Evolutionary conservation across 805 yeast genomes (phyloP).

Genomic region (Spathaspora arborariae): DNA sequence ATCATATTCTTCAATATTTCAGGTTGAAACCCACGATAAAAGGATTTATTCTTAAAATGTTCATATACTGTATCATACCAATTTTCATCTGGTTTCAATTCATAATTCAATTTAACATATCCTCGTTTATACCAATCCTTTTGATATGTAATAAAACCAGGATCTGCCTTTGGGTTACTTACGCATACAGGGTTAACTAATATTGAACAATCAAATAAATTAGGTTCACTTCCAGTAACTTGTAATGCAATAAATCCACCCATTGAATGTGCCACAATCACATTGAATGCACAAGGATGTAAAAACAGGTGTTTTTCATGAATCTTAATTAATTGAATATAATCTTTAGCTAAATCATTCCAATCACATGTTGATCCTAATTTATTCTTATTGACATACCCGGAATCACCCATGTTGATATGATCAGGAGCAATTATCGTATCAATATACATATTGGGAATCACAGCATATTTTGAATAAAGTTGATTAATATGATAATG

Average conservation of each 20-base stretch:
- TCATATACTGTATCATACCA: conserved; percentile 12
- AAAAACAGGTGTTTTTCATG: conserved; percentile 33
- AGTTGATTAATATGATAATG: conserved; percentile 46
- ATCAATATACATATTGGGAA: conserved; percentile 8
- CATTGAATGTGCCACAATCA: conserved; percentile 69
- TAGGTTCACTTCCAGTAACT: conserved; percentile 49
- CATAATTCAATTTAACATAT: conserved; percentile 9
- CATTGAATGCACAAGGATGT: conserved; percentile 30
- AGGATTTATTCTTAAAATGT: conserved; percentile 12
- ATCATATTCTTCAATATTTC: conserved; percentile 14
- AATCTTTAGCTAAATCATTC: conserved; percentile 67
- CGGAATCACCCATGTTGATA: conserved; percentile 69
- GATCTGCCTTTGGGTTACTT: conserved; percentile 11
- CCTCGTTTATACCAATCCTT: conserved; percentile 10
- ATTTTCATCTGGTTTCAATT: conserved; percentile 4
- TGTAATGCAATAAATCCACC: conserved; percentile 58
- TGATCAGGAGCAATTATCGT: conserved; percentile 40
- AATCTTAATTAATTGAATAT: conserved; percentile 35
- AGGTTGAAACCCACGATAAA: conserved; percentile 13
- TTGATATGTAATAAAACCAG: conserved; percentile 3
- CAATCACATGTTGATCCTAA: conserved; percentile 56
- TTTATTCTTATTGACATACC: conserved; percentile 47
- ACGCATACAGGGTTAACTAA: conserved; percentile 61
- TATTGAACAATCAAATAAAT: conserved; percentile 49
- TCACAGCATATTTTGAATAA: conserved; percentile 12